phyloP scores from a whole-genome alignment of 106 monocot species.

The Dioscorea alata region DNA sequence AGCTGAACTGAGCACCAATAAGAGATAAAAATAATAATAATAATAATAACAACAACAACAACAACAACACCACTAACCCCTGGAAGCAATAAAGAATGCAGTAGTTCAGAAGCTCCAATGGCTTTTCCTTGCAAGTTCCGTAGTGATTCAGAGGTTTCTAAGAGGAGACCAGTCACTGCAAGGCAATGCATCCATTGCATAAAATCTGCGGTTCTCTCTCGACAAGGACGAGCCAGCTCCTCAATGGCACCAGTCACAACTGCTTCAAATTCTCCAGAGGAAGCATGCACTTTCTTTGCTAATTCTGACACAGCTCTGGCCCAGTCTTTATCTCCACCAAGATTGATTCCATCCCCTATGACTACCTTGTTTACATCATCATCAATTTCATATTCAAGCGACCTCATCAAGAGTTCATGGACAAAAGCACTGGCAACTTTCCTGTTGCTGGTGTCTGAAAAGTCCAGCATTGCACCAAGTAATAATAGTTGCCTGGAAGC shows the following conservation, averaged over 20 bases:
- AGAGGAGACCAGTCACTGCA: slow-evolving; percentile 57
- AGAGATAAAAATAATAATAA: not conserved
- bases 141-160: slow-evolving; percentile 60
- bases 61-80: slow-evolving; percentile 44
- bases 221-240: slow-evolving; percentile 67
- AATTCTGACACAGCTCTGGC: slow-evolving; percentile 61
- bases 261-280: slow-evolving; percentile 85
- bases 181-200: slow-evolving; percentile 96
- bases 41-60: slow-evolving; percentile 28
- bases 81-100: slow-evolving; percentile 83
- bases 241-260: slow-evolving; percentile 38
- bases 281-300: slow-evolving; percentile 78
- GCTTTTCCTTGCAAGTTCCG: slow-evolving; percentile 45
- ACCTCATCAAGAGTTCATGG: slow-evolving; percentile 52
- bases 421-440: slow-evolving; percentile 72
- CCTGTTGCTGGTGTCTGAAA: slow-evolving; percentile 76
- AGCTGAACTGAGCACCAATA: not conserved
- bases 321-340: slow-evolving; percentile 85
- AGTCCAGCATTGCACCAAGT: slow-evolving; percentile 83
- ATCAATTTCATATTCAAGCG: slow-evolving; percentile 64
- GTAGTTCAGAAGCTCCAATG: slow-evolving; percentile 60
- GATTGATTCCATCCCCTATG: slow-evolving; percentile 78
- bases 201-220: slow-evolving; percentile 81
- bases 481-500: slow-evolving; percentile 73
- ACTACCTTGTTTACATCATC: slow-evolving; percentile 56